phyloP scores from a whole-genome alignment of 306 rosid species.

The Acacia melanoxylon region DNA sequence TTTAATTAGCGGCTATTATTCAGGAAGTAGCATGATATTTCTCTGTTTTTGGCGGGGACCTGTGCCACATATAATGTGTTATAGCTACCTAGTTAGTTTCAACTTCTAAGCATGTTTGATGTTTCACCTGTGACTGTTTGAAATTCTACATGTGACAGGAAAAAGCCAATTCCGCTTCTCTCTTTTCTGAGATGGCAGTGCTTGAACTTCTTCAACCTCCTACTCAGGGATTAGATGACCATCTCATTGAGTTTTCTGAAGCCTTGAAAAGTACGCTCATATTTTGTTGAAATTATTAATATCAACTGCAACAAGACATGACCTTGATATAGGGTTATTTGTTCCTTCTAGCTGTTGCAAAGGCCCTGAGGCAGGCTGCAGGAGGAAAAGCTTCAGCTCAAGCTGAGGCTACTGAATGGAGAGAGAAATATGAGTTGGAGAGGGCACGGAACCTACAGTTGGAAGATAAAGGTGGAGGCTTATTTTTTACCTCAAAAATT shows the following conservation, averaged over 20 bases:
- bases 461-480: slow-evolving; percentile 56
- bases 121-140: slow-evolving; percentile 22
- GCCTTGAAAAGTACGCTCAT: slow-evolving; percentile 82
- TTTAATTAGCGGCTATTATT: background rate
- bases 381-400: slow-evolving; percentile 95
- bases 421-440: slow-evolving; percentile 91
- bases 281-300: slow-evolving; percentile 41
- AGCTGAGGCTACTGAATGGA: slow-evolving; percentile 97
- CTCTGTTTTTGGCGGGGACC: background rate
- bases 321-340: slow-evolving; percentile 34
- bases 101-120: background rate
- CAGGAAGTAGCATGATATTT: slow-evolving; percentile 1
- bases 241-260: slow-evolving; percentile 95
- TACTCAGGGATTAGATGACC: slow-evolving; percentile 74
- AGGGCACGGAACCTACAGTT: slow-evolving; percentile 60
- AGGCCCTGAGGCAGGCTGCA: slow-evolving; percentile 86
- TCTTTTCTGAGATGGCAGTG: slow-evolving; percentile 73
- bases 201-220: slow-evolving; percentile 78
- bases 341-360: slow-evolving; percentile 79
- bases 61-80: background rate
- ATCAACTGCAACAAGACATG: slow-evolving; percentile 34
- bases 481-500: background rate
- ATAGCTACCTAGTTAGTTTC: slow-evolving; percentile 16
- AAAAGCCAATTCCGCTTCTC: slow-evolving; percentile 62
- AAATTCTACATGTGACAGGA: slow-evolving; percentile 52